Conservation (phyloP, 192 early-diverging fungal genomes). For the Coemansia sp. region DNA sequence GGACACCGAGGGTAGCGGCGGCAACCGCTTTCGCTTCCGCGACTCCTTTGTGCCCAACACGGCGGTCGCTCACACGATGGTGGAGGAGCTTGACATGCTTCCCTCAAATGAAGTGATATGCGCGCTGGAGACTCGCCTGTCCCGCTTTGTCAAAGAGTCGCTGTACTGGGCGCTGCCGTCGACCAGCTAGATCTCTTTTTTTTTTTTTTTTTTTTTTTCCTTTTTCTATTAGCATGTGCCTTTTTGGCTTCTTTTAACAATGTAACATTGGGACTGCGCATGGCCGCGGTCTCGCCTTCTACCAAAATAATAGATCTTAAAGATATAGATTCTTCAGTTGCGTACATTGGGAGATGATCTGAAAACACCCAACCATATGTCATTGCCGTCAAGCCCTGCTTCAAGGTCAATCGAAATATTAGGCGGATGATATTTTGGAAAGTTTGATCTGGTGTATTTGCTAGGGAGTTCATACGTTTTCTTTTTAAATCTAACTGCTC, state of each 20-base stretch:
- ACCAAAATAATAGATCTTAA: no score
- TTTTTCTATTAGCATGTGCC: neutral
- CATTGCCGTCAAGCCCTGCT: neutral
- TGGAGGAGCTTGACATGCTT: conserved; percentile 46
- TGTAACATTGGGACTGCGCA: neutral
- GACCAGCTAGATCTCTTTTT: conserved; percentile 14
- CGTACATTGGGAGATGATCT: no score
- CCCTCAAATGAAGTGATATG: conserved; percentile 50
- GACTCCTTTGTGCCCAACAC: conserved; percentile 10
- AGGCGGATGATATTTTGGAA: neutral
- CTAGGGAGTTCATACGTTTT: no score
- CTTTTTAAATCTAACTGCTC: neutral
- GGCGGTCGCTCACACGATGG: conserved; percentile 23
- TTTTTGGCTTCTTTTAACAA: neutral
- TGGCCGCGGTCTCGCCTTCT: neutral
- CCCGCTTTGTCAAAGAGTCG: conserved; percentile 53
- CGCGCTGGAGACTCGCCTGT: conserved; percentile 47
- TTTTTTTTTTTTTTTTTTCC: neutral
- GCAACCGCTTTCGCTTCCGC: conserved; percentile 21
- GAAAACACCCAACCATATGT: neutral
- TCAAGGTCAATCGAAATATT: neutral
- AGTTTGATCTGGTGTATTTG: neutral
- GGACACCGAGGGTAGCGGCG: neutral
- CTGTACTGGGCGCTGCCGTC: conserved; percentile 52
- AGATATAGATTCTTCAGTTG: no score